Conservation (phyloP, 371 early-diverging fungal species). For the Capillidium heterosporum region DNA sequence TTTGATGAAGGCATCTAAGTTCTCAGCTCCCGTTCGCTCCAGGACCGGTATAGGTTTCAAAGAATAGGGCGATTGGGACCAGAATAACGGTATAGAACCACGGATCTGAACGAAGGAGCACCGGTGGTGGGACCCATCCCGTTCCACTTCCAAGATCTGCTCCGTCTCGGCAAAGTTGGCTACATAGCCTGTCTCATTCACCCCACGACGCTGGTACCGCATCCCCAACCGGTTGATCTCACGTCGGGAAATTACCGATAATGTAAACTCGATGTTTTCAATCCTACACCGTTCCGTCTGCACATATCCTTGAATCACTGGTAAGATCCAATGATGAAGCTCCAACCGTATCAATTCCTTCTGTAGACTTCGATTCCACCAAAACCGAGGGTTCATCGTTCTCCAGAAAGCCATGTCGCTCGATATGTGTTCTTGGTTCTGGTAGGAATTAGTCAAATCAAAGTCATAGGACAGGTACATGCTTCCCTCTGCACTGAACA, state of each 20-base stretch:
- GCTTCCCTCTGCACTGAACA: not conserved
- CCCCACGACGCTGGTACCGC: constrained; percentile 89
- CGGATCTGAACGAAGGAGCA: constrained; percentile 83
- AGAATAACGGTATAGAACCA: constrained; percentile 95
- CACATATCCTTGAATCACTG: constrained; percentile 48
- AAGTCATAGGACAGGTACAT: constrained; percentile 1
- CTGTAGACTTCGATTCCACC: constrained; percentile 30
- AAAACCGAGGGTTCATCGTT: constrained; percentile 26
- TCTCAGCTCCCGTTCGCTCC: constrained; percentile 17
- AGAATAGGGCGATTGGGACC: constrained; percentile 81
- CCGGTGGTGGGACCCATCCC: constrained; percentile 8
- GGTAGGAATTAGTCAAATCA: constrained; percentile 1
- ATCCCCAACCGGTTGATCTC: constrained; percentile 58
- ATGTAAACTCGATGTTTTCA: constrained; percentile 37
- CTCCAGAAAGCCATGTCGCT: not conserved
- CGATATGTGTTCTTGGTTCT: not conserved
- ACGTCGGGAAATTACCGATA: constrained; percentile 64
- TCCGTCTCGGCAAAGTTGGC: constrained; percentile 98
- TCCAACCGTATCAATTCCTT: constrained; percentile 12
- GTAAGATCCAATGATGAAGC: constrained; percentile 39
- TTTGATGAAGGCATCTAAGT: constrained; percentile 27
- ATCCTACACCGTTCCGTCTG: constrained; percentile 41
- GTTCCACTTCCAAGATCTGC: constrained; percentile 24
- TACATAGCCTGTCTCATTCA: constrained; percentile 84
- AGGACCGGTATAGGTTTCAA: constrained; percentile 40